Evolutionary conservation across 2,329 filamentous ascomycete genomes (phyloP).

Genomic region (Leptographium lundbergii): DNA sequence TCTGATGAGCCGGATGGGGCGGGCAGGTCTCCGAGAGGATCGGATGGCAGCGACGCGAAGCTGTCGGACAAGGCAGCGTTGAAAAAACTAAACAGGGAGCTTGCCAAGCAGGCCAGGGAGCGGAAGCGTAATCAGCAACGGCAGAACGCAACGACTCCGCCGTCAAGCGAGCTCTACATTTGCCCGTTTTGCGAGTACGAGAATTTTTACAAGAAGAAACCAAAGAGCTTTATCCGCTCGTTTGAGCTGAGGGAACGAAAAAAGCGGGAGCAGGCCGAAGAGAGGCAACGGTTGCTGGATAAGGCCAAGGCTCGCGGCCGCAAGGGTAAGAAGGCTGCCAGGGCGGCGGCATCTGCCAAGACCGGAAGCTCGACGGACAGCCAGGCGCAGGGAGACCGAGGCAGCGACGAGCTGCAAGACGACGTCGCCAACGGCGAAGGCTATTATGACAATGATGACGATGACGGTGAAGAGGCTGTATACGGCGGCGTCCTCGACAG

Average conservation of each 20-base stretch:
- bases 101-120: constrained; percentile 61
- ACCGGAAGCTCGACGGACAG: constrained; percentile 13
- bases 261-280: constrained; percentile 71
- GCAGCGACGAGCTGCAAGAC: background rate
- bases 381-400: background rate
- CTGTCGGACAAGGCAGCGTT: constrained; percentile 39
- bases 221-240: constrained; percentile 70
- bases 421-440: background rate
- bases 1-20: background rate
- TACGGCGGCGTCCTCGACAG: background rate
- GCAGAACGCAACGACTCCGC: constrained; percentile 63
- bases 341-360: constrained; percentile 37
- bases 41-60: constrained; percentile 1
- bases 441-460: constrained; percentile 1
- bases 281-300: constrained; percentile 72
- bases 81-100: constrained; percentile 58
- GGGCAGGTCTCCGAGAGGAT: background rate
- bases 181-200: constrained; percentile 99
- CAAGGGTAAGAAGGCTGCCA: constrained; percentile 73
- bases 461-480: background rate
- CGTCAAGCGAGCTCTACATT: constrained; percentile 73
- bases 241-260: constrained; percentile 93
- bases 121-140: constrained; percentile 67
- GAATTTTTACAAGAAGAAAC: constrained; percentile 80
- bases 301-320: constrained; percentile 90